Base-by-base conservation (phyloP, 768 basidiomycete species). In the Russula dissimulans region DNA sequence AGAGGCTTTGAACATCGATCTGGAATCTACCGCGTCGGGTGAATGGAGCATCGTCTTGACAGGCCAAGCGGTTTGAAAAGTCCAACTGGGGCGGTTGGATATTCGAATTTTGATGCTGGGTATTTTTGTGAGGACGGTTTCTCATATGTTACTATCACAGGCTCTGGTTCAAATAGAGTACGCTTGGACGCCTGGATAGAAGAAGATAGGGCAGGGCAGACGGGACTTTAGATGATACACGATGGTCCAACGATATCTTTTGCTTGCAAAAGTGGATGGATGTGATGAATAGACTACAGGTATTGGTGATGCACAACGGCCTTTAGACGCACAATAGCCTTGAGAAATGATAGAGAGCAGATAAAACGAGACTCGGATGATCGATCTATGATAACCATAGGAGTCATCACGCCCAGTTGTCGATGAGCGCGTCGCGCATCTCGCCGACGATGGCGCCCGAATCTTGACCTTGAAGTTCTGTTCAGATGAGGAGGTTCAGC, bases 401-500 rank as follows among this genome's bases (percentile, higher is more conserved):
- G 5, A 45, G 39, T 17, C 12, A 31, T 78, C 74, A 91, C 75
- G 92, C 92, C 86, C 91, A 95, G 76, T 90, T 92, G 78, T 84
- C 82, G 65, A 84, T 79, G 58, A 83, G 73, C 47, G 78, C 75
- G 62, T 82, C 81, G 56, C 82, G 73, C 82, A 84, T 82, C 71
- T 81, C 81, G 62, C 76, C 78, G 68, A 84, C 81, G 63, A 80
- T 78, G 34, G 81, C 81, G 18, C 75, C 73, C 18, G 76, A 75
- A 44, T 77, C 78, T 67, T 81, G 80, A 45, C 81, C 82, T 68
- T 81, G 80, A 29, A 85, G 75, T 71, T 82, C 81, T 81, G 70
- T 32, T 47, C 1, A 31, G 17, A 34, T 29, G 51, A 61, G 18
- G 45, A 53, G 26, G 34, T 26, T 17, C 51, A 41, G 14, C 22